Percentiles rank a stretch among this genome's conserved stretches.
Conservation (phyloP, 345 rosid genomes). For the Gossypioides kirkii region DNA sequence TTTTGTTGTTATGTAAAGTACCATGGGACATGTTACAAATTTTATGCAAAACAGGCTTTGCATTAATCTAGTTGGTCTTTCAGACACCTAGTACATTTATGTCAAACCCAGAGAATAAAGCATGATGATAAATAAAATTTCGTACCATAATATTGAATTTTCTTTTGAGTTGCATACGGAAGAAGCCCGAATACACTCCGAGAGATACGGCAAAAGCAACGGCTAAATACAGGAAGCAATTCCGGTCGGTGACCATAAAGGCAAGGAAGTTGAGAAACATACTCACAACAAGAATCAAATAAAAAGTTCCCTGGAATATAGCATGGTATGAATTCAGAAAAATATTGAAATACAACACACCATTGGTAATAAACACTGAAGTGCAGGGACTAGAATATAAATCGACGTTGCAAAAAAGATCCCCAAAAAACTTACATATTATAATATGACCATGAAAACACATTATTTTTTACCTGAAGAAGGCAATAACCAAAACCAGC, state of each 20-base stretch:
- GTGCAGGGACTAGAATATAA: background rate
- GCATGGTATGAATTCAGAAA: conserved; percentile 11
- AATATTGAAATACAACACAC: background rate
- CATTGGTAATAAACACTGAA: background rate
- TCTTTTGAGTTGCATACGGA: conserved; percentile 56
- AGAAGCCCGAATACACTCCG: conserved; percentile 64
- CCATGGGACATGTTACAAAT: too few relatives aligned
- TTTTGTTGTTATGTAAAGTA: too few relatives aligned
- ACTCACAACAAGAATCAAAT: conserved; percentile 45
- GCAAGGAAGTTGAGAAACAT: conserved; percentile 45
- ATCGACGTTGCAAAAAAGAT: background rate
- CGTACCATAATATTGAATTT: conserved; percentile 86
- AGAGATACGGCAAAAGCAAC: conserved; percentile 41
- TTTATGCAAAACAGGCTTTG: too few relatives aligned
- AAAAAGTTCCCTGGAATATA: conserved; percentile 54
- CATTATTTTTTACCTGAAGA: conserved; percentile 52
- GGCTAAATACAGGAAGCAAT: conserved; percentile 65
- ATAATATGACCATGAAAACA: background rate
- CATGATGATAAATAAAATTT: background rate
- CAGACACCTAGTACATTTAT: background rate
- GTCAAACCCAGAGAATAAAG: background rate
- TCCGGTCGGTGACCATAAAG: conserved; percentile 52
- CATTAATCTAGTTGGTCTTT: background rate
- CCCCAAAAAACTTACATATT: background rate
- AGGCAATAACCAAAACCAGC: conserved; percentile 78